Evolutionary conservation across 805 yeast genomes (phyloP), one percentile per base, ranked within the genome.

Genomic region (Candida quercuum): DNA sequence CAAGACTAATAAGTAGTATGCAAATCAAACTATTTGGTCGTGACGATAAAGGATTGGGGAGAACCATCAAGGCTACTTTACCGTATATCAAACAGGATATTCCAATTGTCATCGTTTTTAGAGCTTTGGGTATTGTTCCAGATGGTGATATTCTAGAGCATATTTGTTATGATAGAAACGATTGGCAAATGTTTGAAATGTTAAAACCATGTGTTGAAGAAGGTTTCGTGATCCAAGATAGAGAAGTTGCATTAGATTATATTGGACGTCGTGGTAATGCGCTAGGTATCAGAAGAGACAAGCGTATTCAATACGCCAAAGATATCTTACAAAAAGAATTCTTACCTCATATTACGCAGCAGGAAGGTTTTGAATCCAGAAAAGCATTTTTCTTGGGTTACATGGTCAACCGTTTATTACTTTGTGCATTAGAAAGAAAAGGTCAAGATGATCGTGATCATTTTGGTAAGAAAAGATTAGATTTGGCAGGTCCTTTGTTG

Each of bases 151-250:
- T 93, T 56, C 71, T 93, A 57, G 97, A 93, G 64, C 99, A 93
- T 64, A 93, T 93, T 42, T 93, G 99, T 68, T 93, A 91, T 63
- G 99, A 93, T 63, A 88, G 87, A 43, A 85, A 82, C 49, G 99
- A 93, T 69, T 91, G 98, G 97, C 99, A 93, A 66, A 93, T 93
- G 99, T 75, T 93, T 63, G 99, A 93, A 66, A 87, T 93, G 93
- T 73, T 93, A 57, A 94, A 93, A 63, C 99, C 99, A 6, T 93
- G 98, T 76, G 95, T 93, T 45, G 99, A 93, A 63, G 99, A 94
- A 68, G 99, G 97, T 37, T 94, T 93, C 64, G 93, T 93, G 37
- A 89, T 93, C 48, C 99, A 93, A 68, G 97, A 94, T 58, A 81
- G 96, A 57, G 98, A 93, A 67, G 95, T 94, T 36, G 99, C 99